Evolutionary conservation across 2,329 filamentous ascomycete species (phyloP), one percentile per base, ranked within the genome.

Genomic region (Periglandula ipomoeae): DNA sequence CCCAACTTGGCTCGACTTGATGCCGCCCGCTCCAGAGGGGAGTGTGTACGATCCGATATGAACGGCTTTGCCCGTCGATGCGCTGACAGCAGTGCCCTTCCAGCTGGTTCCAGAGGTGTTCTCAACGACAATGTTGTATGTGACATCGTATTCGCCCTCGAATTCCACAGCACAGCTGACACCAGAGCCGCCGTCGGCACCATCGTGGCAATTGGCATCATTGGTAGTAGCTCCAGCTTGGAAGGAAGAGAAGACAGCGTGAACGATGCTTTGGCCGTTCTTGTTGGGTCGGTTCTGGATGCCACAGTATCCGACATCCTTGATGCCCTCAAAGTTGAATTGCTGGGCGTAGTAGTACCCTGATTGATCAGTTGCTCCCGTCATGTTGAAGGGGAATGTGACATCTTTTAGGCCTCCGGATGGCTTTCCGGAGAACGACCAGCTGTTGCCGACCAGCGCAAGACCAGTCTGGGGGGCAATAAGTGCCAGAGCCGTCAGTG

Each of bases 101-200:
- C 59, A 61, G 5, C 49, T 58, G 1, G 49, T 53, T 7, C 46
- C 49, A 1, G 42, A 13, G 15, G 11, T 47, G 22, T 55, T 53
- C 44, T 53, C 43, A 19, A 61, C 47, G 10, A 51, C 42, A 19
- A 48, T 34, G 48, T 58, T 51, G 27, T 52, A 58, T 7, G 49
- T 57, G 37, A 54, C 42, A 5, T 24, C 44, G 42, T 60, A 61
- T 26, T 52, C 46, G 3, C 48, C 50, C 1, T 37, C 22, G 5
- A 59, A 42, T 2, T 54, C 52, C 4, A 58, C 8, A 17, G 52
- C 34, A 47, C 57, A 57, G 47, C 59, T 56, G 8, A 59, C 50
- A 9, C 57, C 49, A 46, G 59, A 53, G 39, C 59, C 42, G 49
- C 57, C 49, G 46, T 65, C 55, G 50, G 63, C 55, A 26, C 60